Base-by-base conservation (phyloP, 306 rosid genomes). In the Malus domestica region DNA sequence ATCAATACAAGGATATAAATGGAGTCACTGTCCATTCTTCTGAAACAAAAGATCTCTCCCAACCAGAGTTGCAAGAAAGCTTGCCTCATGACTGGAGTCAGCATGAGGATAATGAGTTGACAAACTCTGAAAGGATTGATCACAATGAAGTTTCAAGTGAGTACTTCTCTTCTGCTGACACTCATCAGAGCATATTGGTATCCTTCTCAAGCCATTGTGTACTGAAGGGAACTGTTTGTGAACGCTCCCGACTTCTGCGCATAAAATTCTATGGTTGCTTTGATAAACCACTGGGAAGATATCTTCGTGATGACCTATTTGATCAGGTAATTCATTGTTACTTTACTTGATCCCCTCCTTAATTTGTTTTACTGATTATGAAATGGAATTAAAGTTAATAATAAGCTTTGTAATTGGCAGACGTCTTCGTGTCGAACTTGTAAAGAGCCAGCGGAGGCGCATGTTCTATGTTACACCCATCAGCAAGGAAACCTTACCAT, bases 201-300 rank as follows among this genome's bases (percentile, higher is more conserved):
- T 88, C 93, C 68, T 93, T 87, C 87, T 96, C 99, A 69, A 96
- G 97, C 83, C 91, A 83, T 67, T 93, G 99, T 81, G 93, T 93
- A 42, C 85, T 75, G 14, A 96, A 96, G 83, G 90, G 89, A 87
- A 83, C 85, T 38, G 89, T 88, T 77, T 96, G 99, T 80, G 97
- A 90, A 75, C 97, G 92, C 29, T 85, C 94, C 67, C 96, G 85
- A 78, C 94, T 93, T 76, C 83, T 90, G 84, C 98, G 99, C 71
- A 96, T 96, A 80, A 96, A 93, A 76, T 96, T 93, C 70, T 96
- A 96, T 77, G 93, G 98, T 67, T 88, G 91, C 67, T 88, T 88
- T 72, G 99, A 96, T 85, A 96, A 96, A 88, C 99, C 99, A 74
- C 90, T 96, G 19, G 99, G 99, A 66, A 89, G 96, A 86, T 96